phyloP scores from a whole-genome alignment of 805 yeast species.

The Starmera amethionina region DNA sequence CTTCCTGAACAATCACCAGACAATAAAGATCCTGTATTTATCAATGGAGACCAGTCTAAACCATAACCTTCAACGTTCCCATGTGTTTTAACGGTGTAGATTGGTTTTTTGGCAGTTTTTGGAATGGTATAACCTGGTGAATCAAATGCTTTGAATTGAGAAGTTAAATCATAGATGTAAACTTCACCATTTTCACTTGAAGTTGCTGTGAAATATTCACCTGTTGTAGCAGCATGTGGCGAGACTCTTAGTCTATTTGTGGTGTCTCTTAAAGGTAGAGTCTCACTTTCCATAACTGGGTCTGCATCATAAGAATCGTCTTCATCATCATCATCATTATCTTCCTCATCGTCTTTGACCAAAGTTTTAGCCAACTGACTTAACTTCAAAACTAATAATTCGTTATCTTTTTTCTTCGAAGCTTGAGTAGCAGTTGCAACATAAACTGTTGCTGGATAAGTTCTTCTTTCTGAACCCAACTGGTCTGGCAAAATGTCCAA shows the following conservation, averaged over 20 bases:
- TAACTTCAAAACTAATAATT: constrained; percentile 73
- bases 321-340: constrained; percentile 63
- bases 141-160: constrained; percentile 77
- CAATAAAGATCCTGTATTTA: constrained; percentile 68
- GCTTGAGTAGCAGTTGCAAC: constrained; percentile 94
- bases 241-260: constrained; percentile 84
- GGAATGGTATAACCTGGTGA: constrained; percentile 80
- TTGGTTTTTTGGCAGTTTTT: constrained; percentile 67
- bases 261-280: constrained; percentile 67
- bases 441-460: constrained; percentile 80
- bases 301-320: constrained; percentile 66
- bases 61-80: constrained; percentile 98
- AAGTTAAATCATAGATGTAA: constrained; percentile 67
- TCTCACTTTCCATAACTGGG: constrained; percentile 81
- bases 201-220: constrained; percentile 80
- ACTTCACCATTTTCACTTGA: constrained; percentile 90
- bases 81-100: constrained; percentile 73
- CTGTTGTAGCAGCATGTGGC: constrained; percentile 64
- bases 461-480: constrained; percentile 80
- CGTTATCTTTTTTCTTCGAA: constrained; percentile 75
- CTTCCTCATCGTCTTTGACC: constrained; percentile 75
- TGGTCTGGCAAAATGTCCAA: constrained; percentile 82
- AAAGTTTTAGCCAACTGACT: constrained; percentile 77
- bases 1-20: constrained; percentile 88
- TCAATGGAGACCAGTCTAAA: constrained; percentile 89